Evolutionary conservation across 2,329 filamentous ascomycete genomes (phyloP).

Genomic region (Huntiella abstrusa): DNA sequence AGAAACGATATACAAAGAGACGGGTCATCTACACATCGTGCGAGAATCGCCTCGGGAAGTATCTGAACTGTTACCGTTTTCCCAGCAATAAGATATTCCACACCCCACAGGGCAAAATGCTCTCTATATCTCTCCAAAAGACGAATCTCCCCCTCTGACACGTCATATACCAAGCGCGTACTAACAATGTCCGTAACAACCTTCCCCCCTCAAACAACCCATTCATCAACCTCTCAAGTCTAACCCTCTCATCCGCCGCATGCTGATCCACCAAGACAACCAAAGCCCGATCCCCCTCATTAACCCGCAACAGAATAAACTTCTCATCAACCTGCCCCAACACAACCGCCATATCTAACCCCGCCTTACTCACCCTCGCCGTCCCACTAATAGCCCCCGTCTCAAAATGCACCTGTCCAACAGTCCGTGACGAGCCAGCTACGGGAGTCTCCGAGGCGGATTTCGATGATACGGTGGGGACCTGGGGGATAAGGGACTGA

Average conservation of each 20-base stretch:
- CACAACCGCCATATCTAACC: conserved; percentile 41
- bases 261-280: conserved; percentile 82
- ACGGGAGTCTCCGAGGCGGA: conserved; percentile 7
- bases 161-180: conserved; percentile 43
- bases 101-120: conserved; percentile 57
- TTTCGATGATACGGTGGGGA: conserved; percentile 13
- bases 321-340: conserved; percentile 78
- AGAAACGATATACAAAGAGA: conserved; percentile 54
- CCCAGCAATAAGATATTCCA: conserved; percentile 29
- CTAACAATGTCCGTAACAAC: conserved; percentile 19
- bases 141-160: conserved; percentile 39
- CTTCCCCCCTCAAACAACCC: conserved; percentile 24
- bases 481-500: conserved; percentile 26
- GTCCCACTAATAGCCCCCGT: not conserved
- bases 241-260: conserved; percentile 76
- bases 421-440: not conserved
- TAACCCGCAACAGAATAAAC: conserved; percentile 52
- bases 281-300: conserved; percentile 22
- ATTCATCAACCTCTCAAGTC: conserved; percentile 53
- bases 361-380: conserved; percentile 40
- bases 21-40: conserved; percentile 57
- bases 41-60: conserved; percentile 54
- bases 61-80: conserved; percentile 29
- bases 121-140: conserved; percentile 34
- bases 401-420: conserved; percentile 12